A percentile compares a stretch with the other conserved stretches of the same genome.
Evolutionary conservation across 345 rosid species (phyloP).

Genomic region (Linum usitatissimum): DNA sequence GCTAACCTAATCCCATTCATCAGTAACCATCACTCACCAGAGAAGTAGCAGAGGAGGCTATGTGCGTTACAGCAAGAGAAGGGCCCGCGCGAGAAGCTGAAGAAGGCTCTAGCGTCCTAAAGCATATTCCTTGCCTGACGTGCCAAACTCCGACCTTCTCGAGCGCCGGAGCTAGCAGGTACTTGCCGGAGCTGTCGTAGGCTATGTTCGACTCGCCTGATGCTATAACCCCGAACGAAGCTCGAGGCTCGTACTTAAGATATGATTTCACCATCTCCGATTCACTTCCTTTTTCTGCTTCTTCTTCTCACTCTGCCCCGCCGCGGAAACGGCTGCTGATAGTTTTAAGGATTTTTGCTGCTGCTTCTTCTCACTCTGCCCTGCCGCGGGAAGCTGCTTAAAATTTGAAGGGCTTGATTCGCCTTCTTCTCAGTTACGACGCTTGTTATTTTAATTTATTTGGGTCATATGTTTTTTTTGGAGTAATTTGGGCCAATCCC

Average conservation of each 20-base stretch:
- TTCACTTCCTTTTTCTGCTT: neutral
- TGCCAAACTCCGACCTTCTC: constrained; percentile 89
- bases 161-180: constrained; percentile 68
- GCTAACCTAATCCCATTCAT: too few species aligned
- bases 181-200: constrained; percentile 54
- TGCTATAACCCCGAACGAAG: constrained; percentile 53
- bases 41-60: constrained; percentile 38
- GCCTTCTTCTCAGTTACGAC: too few species aligned
- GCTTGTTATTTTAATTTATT: too few species aligned
- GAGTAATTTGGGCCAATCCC: too few species aligned
- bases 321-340: constrained; percentile 4
- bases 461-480: too few species aligned
- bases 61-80: constrained; percentile 44
- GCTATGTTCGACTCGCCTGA: constrained; percentile 56
- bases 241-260: constrained; percentile 56
- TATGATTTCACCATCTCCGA: constrained; percentile 63
- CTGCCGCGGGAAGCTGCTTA: too few species aligned
- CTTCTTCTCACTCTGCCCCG: neutral
- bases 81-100: constrained; percentile 33
- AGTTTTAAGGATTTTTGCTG: neutral
- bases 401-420: too few species aligned
- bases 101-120: constrained; percentile 48
- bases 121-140: constrained; percentile 79
- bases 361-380: too few species aligned
- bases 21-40: constrained; percentile 32